phyloP scores from a whole-genome alignment of 169 alveolate species.

The Plasmodium reichenowi region DNA sequence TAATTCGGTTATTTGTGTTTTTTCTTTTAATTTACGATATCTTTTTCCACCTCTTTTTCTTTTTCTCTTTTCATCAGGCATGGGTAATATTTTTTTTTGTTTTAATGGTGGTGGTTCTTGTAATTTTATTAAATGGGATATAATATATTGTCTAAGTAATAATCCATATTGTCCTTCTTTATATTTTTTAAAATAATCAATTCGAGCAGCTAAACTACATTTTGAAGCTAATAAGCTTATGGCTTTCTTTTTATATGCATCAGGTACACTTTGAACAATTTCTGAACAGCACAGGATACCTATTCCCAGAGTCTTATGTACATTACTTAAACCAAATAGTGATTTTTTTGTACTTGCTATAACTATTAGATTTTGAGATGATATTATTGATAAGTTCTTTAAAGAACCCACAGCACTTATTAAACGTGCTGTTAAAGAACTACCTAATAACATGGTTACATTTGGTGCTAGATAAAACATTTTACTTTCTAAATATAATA shows the following conservation, averaged over 20 bases:
- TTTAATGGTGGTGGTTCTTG: constrained; percentile 75
- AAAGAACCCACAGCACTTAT: constrained; percentile 96
- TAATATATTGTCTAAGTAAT: constrained; percentile 78
- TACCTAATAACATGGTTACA: constrained; percentile 95
- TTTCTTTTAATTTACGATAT: constrained; percentile 89
- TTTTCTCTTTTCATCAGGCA: constrained; percentile 89
- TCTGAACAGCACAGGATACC: constrained; percentile 86
- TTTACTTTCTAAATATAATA: constrained; percentile 90
- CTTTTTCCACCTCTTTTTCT: constrained; percentile 91
- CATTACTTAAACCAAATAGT: constrained; percentile 70
- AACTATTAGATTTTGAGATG: constrained; percentile 92
- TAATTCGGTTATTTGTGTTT: constrained; percentile 86
- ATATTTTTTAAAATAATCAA: constrained; percentile 86
- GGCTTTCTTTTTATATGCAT: constrained; percentile 84
- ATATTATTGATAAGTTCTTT: constrained; percentile 93
- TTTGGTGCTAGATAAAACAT: constrained; percentile 97
- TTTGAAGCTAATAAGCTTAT: constrained; percentile 88
- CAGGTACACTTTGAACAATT: constrained; percentile 84
- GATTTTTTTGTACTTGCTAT: constrained; percentile 86
- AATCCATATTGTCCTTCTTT: constrained; percentile 81
- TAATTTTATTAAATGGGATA: constrained; percentile 61
- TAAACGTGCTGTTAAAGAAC: constrained; percentile 97
- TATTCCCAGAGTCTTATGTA: constrained; percentile 46
- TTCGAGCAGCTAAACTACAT: constrained; percentile 89
- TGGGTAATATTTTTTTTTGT: constrained; percentile 89